phyloP scores from a whole-genome alignment of 441 rosid genomes.

The Adansonia gregorii region DNA sequence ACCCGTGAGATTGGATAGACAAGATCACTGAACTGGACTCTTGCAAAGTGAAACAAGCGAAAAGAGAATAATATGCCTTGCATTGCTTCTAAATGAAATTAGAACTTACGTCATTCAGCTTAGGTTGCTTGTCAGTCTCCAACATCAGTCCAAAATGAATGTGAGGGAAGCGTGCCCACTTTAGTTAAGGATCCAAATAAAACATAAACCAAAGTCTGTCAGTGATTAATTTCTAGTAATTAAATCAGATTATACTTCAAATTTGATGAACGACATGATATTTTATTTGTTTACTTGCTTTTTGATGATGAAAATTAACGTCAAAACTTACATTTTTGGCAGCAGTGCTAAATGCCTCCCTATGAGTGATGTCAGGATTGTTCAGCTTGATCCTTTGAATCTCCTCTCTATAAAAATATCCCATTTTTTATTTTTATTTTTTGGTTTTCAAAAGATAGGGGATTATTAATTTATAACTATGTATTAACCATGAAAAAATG shows the following conservation, averaged over 20 bases:
- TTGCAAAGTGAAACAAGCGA: not conserved
- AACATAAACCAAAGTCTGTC: not conserved
- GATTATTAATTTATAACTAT: not conserved
- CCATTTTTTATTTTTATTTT: conserved; percentile 14
- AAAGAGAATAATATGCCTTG: not conserved
- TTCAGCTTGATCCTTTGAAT: conserved; percentile 56
- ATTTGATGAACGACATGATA: not conserved
- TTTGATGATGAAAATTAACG: not conserved
- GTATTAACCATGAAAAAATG: not conserved
- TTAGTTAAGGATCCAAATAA: not conserved
- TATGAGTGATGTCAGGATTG: conserved; percentile 56
- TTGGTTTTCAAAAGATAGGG: not conserved
- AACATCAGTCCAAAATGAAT: conserved; percentile 30
- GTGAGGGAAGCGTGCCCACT: conserved; percentile 37
- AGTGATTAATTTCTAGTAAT: not conserved
- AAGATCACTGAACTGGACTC: too few species aligned
- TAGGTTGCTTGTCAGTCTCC: conserved; percentile 24
- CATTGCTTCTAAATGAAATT: not conserved
- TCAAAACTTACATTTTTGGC: conserved; percentile 52
- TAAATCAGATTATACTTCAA: not conserved
- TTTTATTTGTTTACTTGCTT: not conserved
- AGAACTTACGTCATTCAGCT: conserved; percentile 19
- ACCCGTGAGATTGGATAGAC: too few species aligned
- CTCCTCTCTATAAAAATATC: conserved; percentile 42
- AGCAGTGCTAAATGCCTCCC: conserved; percentile 60